Evolutionary conservation across 148 eudicot genomes (phyloP), one percentile per base, ranked within the genome.

Genomic region (Fagopyrum homotropicum): DNA sequence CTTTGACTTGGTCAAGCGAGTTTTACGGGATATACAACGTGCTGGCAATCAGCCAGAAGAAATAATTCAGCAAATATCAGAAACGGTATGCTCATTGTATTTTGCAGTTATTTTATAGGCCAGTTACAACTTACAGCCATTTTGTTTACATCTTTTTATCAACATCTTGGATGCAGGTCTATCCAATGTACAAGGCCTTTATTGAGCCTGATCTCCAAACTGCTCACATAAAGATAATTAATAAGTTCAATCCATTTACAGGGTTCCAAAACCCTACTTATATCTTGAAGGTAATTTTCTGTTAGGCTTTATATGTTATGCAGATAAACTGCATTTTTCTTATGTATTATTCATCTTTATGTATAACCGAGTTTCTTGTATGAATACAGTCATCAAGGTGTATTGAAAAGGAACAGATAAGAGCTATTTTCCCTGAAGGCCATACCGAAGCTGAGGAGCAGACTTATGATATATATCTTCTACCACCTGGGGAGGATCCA

Each of bases 401-500:
- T 4, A 82, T 94, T 61, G 76, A 85, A 30, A 87, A 73, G 76
- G 97, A 91, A 73, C 86, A 87, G 80, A 82, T 92, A 82, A 94
- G 81, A 82, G 72, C 88, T 72, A 83, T 80, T 69, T 80, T 94
- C 79, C 72, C 84, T 16, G 90, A 90, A 75, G 82, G 82, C 60
- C 79, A 80, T 51, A 74, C 60, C 12, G 97, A 91, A 81, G 52
- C 83, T 16, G 75, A 75, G 75, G 98, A 94, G 79, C 86, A 91
- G 84, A 92, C 88, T 75, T 94, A 94, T 73, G 98, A 94, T 77
- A 94, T 94, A 72, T 94, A 86, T 84, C 96, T 94, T 80, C 75
- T 94, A 54, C 98, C 98, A 46, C 98, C 98, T 51, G 98, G 98
- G 73, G 98, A 94, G 86, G 98, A 94, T 82, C 96, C 96, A 61